Conservation (phyloP, 495 filamentous ascomycete species). For the Podospora pseudocomata region DNA sequence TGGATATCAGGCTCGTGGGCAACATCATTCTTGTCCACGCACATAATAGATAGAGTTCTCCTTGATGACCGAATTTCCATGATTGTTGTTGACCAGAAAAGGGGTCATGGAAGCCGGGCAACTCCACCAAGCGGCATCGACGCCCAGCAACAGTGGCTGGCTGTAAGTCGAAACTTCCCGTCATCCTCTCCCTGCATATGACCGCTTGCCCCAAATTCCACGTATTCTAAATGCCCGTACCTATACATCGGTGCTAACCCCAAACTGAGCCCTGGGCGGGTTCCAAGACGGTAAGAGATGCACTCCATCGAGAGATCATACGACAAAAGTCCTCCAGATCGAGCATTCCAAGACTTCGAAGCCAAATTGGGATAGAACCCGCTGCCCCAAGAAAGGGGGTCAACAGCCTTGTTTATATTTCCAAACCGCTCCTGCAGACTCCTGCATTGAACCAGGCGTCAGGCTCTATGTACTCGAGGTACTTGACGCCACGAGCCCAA, state of each 20-base stretch:
- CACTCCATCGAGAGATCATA: background rate
- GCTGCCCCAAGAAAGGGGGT: background rate
- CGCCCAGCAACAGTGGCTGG: background rate
- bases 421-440: background rate
- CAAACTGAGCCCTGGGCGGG: background rate
- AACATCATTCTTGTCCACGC: too few relatives aligned
- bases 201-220: background rate
- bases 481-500: background rate
- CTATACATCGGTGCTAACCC: background rate
- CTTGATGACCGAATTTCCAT: background rate
- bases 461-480: background rate
- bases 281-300: background rate
- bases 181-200: background rate
- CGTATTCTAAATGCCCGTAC: background rate
- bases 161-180: background rate
- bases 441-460: background rate
- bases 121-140: background rate
- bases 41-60: background rate
- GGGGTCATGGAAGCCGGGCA: background rate
- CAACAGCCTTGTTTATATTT: background rate
- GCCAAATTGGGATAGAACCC: background rate
- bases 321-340: background rate
- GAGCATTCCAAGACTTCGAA: background rate
- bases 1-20: too few relatives aligned
- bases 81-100: background rate